These are phyloP conservation scores for Saccharomycopsis babjevae DNA, from an alignment of 805 yeast species.

Conservation along the genomic window DNA sequence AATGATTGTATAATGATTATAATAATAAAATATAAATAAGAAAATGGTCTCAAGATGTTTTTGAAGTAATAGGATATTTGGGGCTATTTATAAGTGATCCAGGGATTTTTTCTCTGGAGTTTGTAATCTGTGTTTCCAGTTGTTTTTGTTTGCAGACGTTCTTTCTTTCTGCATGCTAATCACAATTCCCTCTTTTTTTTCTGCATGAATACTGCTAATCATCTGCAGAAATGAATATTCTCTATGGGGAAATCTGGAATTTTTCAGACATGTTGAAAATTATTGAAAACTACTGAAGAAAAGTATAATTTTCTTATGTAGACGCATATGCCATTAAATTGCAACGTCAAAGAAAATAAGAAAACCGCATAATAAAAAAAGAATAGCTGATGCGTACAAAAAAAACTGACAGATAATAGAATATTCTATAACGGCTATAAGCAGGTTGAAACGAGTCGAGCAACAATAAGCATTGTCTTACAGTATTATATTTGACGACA, in stretches of 20 bases:
- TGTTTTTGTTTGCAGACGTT: no score
- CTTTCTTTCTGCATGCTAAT: slow-evolving; percentile 21
- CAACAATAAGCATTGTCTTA: no score
- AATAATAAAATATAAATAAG: no score
- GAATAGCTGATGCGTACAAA: not conserved
- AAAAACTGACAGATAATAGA: not conserved
- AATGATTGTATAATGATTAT: not conserved
- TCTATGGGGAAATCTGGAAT: not conserved
- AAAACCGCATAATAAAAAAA: not conserved
- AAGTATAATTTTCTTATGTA: not conserved
- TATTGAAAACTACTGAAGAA: not conserved
- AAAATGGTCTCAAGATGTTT: no score
- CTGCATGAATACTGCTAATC: slow-evolving; percentile 40
- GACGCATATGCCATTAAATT: not conserved
- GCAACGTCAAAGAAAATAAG: not conserved
- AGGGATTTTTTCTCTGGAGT: no score
- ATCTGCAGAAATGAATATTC: slow-evolving; percentile 39
- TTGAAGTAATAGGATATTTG: no score
- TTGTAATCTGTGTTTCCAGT: no score
- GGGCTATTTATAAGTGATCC: no score
- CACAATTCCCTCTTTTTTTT: slow-evolving; percentile 27
- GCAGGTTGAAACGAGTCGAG: no score
- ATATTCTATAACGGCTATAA: not conserved
- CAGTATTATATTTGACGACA: no score
- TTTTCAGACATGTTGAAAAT: not conserved